These are phyloP conservation scores for Nidularia pulvinata DNA, from an alignment of 768 basidiomycete genomes.

Conservation along the genomic window DNA sequence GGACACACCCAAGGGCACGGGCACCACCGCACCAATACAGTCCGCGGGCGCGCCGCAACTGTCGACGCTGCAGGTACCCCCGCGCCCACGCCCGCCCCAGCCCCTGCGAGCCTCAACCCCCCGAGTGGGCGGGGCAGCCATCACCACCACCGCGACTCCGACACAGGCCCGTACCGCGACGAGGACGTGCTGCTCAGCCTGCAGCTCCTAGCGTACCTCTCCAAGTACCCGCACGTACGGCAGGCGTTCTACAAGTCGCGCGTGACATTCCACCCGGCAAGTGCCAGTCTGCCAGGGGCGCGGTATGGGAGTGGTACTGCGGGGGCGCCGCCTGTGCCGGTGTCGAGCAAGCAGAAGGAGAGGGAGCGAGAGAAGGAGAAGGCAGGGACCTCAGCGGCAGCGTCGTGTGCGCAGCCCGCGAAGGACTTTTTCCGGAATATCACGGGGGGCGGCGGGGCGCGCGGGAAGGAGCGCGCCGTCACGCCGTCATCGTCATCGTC, in stretches of 20 bases:
- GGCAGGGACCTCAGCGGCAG: slow-evolving; percentile 8
- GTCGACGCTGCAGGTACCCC: slow-evolving; percentile 4
- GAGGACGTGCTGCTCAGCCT: slow-evolving; percentile 91
- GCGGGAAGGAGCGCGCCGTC: slow-evolving; percentile 11
- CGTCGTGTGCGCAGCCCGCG: slow-evolving; percentile 13
- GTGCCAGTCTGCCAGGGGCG: slow-evolving; percentile 35
- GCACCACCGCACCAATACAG: slow-evolving; percentile 24
- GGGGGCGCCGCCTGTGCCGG: neutral
- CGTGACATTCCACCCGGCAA: slow-evolving; percentile 80
- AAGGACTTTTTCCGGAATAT: slow-evolving; percentile 11
- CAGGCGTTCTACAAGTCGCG: slow-evolving; percentile 93
- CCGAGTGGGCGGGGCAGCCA: slow-evolving; percentile 21
- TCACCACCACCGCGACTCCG: slow-evolving; percentile 25
- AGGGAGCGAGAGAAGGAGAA: slow-evolving; percentile 16
- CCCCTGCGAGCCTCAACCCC: slow-evolving; percentile 10
- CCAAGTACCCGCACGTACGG: slow-evolving; percentile 97
- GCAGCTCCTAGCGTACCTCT: slow-evolving; percentile 94
- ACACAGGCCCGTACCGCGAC: slow-evolving; percentile 79
- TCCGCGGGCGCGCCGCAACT: slow-evolving; percentile 13
- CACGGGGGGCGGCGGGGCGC: neutral
- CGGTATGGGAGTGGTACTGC: slow-evolving; percentile 9
- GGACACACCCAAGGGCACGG: slow-evolving; percentile 5
- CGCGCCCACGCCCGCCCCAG: slow-evolving; percentile 1
- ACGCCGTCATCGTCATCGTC: slow-evolving; percentile 7
- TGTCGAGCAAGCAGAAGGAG: slow-evolving; percentile 14